Conservation (phyloP, 495 filamentous ascomycete species). For the Hypoxylon rickii region DNA sequence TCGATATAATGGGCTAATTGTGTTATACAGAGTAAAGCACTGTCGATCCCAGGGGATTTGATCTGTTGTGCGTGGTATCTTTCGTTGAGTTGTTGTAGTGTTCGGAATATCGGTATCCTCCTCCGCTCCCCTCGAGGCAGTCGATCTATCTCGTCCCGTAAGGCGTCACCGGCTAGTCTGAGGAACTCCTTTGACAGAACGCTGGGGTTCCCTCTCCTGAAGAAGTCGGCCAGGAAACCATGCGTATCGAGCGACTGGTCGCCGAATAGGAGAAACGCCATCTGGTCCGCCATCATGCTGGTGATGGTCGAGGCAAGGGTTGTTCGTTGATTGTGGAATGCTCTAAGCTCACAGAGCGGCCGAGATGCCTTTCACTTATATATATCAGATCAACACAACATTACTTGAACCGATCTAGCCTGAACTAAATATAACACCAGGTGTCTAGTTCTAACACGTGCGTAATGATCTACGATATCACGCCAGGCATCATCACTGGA, state of each 20-base stretch:
- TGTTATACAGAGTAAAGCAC: slow-evolving; percentile 68
- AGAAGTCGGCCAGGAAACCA: slow-evolving; percentile 65
- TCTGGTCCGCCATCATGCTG: slow-evolving; percentile 47
- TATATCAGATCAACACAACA: slow-evolving; percentile 34
- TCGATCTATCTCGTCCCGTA: slow-evolving; percentile 66
- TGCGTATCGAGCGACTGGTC: slow-evolving; percentile 79
- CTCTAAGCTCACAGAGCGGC: slow-evolving; percentile 14
- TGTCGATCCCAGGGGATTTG: slow-evolving; percentile 67
- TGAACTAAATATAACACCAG: slow-evolving; percentile 38
- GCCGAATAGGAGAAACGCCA: slow-evolving; percentile 67
- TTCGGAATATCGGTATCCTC: slow-evolving; percentile 70
- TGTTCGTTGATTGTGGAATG: slow-evolving; percentile 9
- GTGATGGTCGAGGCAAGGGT: slow-evolving; percentile 26
- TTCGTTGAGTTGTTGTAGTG: slow-evolving; percentile 71
- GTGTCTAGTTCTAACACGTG: slow-evolving; percentile 30
- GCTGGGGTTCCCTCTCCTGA: slow-evolving; percentile 63
- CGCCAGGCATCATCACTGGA: slow-evolving; percentile 20
- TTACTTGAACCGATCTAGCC: slow-evolving; percentile 18
- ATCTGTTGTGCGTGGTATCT: slow-evolving; percentile 61
- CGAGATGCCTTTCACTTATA: slow-evolving; percentile 38
- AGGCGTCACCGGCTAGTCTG: slow-evolving; percentile 61
- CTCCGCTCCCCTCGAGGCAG: slow-evolving; percentile 63
- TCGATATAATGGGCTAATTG: slow-evolving; percentile 78
- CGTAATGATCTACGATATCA: slow-evolving; percentile 21
- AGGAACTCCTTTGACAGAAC: slow-evolving; percentile 68